These are phyloP conservation scores for Globisporangium nagaii DNA, from an alignment of 352 stramenopile genomes.

Conservation along the genomic window DNA sequence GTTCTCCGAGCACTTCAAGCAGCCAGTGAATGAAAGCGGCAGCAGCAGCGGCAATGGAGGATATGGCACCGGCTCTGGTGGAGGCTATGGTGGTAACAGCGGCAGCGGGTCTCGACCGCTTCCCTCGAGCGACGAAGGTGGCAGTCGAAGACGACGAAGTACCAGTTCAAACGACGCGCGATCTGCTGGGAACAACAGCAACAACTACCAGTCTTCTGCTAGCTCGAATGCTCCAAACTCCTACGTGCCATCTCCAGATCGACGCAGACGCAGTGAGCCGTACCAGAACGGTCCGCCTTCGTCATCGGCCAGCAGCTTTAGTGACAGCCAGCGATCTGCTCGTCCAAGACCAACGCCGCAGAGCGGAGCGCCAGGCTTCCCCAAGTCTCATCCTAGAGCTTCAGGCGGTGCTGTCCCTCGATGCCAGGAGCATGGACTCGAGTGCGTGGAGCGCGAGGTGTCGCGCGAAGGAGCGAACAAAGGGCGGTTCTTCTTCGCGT, in stretches of 20 bases:
- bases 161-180: background rate
- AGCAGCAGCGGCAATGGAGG: constrained; percentile 8
- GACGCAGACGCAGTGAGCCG: background rate
- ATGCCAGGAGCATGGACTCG: constrained; percentile 45
- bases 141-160: background rate
- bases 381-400: background rate
- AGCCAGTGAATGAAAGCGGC: constrained; percentile 27
- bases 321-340: background rate
- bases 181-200: background rate
- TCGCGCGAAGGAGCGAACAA: constrained; percentile 82
- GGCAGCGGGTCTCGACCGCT: background rate
- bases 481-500: constrained; percentile 90
- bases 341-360: background rate
- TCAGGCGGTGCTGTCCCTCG: constrained; percentile 12
- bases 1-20: constrained; percentile 87
- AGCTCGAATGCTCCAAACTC: background rate
- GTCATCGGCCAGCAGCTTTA: background rate
- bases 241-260: background rate
- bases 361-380: background rate
- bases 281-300: background rate
- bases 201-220: background rate
- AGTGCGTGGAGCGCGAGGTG: constrained; percentile 49
- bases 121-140: background rate
- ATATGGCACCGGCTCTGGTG: background rate
- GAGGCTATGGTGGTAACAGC: background rate